Percentiles rank a stretch among this genome's conserved stretches.
Evolutionary conservation across 1,139 yeast genomes (phyloP).

Genomic region (Nakaseomyces uthaithaninus): DNA sequence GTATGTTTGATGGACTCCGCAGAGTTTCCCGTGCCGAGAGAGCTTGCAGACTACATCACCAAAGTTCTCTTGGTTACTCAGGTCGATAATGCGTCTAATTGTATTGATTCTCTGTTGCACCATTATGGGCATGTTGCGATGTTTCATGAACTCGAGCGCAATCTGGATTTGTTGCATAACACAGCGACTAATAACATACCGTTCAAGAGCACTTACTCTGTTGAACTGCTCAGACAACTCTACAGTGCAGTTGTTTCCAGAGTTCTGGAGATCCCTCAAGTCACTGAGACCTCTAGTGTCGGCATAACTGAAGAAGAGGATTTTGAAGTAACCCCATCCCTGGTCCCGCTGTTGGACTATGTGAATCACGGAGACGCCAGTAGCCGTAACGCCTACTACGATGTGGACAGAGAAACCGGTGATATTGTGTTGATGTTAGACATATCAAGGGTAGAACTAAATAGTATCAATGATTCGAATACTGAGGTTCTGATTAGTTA

Average conservation of each 20-base stretch:
- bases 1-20: background rate
- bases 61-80: background rate
- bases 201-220: background rate
- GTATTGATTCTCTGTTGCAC: background rate
- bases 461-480: conserved; percentile 1
- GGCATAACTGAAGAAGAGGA: conserved; percentile 24
- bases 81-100: background rate
- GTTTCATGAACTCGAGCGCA: conserved; percentile 8
- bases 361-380: conserved; percentile 46
- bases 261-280: conserved; percentile 53
- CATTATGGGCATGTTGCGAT: background rate
- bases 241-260: conserved; percentile 49
- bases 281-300: too few relatives aligned
- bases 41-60: background rate
- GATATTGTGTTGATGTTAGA: conserved; percentile 41
- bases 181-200: conserved; percentile 13
- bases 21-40: background rate
- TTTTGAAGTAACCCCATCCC: conserved; percentile 44
- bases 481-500: conserved; percentile 45
- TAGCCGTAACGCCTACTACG: conserved; percentile 48
- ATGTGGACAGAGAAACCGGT: conserved; percentile 42
- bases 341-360: conserved; percentile 62
- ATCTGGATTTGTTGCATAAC: conserved; percentile 24
- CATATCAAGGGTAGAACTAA: conserved; percentile 8
- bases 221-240: conserved; percentile 32